A percentile compares a stretch with the other conserved stretches of the same genome.
phyloP scores from a whole-genome alignment of 306 rosid species.

The Arachis stenosperma region DNA sequence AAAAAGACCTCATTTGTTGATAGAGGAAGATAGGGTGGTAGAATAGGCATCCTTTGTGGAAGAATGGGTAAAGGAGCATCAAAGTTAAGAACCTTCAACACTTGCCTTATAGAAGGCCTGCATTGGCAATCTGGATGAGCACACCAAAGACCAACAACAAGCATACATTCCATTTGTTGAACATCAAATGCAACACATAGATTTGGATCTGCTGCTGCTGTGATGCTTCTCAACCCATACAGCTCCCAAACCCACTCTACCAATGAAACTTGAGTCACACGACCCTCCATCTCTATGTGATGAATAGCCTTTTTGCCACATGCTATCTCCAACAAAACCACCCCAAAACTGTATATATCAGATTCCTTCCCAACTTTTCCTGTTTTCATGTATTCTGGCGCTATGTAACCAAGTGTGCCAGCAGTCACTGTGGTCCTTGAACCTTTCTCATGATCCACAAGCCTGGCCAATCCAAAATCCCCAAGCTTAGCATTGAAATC shows the following conservation, averaged over 20 bases:
- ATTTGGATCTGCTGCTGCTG: slow-evolving; percentile 38
- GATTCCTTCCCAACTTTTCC: slow-evolving; percentile 37
- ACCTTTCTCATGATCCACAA: slow-evolving; percentile 40
- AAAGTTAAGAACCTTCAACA: slow-evolving; percentile 39
- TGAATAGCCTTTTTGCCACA: slow-evolving; percentile 40
- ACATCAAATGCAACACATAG: slow-evolving; percentile 26
- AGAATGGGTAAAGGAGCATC: slow-evolving; percentile 42
- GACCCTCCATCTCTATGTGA: background rate
- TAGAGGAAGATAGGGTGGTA: background rate
- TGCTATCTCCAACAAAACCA: slow-evolving; percentile 46
- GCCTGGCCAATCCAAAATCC: slow-evolving; percentile 47
- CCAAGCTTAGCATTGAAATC: slow-evolving; percentile 50
- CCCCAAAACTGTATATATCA: slow-evolving; percentile 43
- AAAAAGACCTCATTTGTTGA: background rate
- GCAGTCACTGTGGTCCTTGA: slow-evolving; percentile 27
- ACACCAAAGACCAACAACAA: slow-evolving; percentile 44
- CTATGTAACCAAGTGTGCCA: slow-evolving; percentile 45
- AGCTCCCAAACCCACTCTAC: slow-evolving; percentile 49
- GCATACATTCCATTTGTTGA: slow-evolving; percentile 33
- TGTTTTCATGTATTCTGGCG: slow-evolving; percentile 25
- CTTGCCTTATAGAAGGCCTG: slow-evolving; percentile 43
- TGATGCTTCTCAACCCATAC: slow-evolving; percentile 14
- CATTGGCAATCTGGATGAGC: slow-evolving; percentile 31
- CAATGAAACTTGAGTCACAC: slow-evolving; percentile 11
- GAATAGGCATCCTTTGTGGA: slow-evolving; percentile 19